These are phyloP conservation scores for Crithidia brevicula DNA, from an alignment of 208 protist species.

Conservation along the genomic window DNA sequence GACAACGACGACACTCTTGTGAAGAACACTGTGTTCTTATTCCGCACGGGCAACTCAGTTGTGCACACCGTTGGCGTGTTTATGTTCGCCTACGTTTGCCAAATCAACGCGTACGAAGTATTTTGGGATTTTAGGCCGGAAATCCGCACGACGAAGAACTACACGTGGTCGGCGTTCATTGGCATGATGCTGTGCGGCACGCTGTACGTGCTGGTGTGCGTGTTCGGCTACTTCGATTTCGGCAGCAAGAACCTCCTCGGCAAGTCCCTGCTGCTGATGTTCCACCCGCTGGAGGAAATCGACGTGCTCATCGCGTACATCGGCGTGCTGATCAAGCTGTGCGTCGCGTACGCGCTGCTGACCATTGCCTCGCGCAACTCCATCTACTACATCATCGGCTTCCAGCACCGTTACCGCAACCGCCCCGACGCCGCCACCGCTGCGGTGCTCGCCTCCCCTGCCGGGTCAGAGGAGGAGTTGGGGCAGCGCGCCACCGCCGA, in stretches of 20 bases:
- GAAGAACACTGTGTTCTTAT: constrained; percentile 42
- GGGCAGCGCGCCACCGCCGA: neutral
- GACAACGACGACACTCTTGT: constrained; percentile 12
- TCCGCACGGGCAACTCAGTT: constrained; percentile 48
- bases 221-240: constrained; percentile 82
- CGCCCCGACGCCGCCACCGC: neutral
- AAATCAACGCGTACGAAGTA: constrained; percentile 61
- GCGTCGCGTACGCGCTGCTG: constrained; percentile 57
- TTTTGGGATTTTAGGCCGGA: constrained; percentile 53
- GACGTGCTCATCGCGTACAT: constrained; percentile 52
- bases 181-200: constrained; percentile 58
- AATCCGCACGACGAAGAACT: constrained; percentile 29
- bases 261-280: constrained; percentile 60
- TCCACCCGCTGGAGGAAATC: constrained; percentile 50
- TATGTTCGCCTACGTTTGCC: constrained; percentile 70
- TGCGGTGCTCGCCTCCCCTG: neutral
- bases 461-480: constrained; percentile 3
- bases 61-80: constrained; percentile 49
- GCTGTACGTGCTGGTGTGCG: constrained; percentile 53
- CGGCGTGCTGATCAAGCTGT: constrained; percentile 65
- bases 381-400: constrained; percentile 59
- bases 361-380: constrained; percentile 53
- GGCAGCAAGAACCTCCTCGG: constrained; percentile 25
- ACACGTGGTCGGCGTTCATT: constrained; percentile 45
- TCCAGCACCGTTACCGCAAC: constrained; percentile 43